Conservation (phyloP, 2,329 filamentous ascomycete genomes). For the Aspergillus bombycis region DNA sequence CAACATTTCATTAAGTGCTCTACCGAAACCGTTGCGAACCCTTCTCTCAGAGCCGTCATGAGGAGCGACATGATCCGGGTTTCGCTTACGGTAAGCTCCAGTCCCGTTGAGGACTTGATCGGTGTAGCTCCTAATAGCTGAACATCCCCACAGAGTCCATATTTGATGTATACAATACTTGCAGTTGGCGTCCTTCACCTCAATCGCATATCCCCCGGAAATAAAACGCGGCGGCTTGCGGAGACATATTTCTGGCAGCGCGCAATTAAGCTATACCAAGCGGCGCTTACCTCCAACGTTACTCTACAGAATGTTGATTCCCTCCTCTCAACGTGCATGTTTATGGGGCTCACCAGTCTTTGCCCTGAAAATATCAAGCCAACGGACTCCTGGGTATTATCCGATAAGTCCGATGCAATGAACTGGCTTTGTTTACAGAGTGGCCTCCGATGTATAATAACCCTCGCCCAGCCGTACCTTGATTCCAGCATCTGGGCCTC, state of each 20-base stretch:
- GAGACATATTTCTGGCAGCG: constrained; percentile 36
- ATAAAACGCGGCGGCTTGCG: constrained; percentile 20
- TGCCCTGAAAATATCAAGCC: constrained; percentile 27
- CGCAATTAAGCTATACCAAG: constrained; percentile 31
- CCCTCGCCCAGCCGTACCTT: constrained; percentile 18
- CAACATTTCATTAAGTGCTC: constrained; percentile 25
- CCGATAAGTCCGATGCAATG: constrained; percentile 23
- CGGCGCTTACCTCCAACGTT: constrained; percentile 24
- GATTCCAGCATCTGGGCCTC: constrained; percentile 30
- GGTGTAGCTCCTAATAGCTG: not conserved
- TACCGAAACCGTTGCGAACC: constrained; percentile 16
- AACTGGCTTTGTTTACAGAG: constrained; percentile 38
- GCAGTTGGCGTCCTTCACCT: constrained; percentile 32
- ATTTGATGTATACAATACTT: constrained; percentile 37
- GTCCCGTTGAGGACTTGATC: no score
- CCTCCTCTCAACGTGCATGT: constrained; percentile 35
- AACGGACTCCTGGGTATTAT: constrained; percentile 35
- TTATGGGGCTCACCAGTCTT: constrained; percentile 32
- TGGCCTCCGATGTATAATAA: constrained; percentile 29
- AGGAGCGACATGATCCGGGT: constrained; percentile 30
- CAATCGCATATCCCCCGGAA: constrained; percentile 25
- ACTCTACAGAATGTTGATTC: constrained; percentile 27
- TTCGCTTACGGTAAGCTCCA: constrained; percentile 24
- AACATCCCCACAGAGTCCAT: constrained; percentile 20
- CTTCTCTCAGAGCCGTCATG: constrained; percentile 23